phyloP scores from a whole-genome alignment of 495 filamentous ascomycete genomes.

The Trichoderma asperelloides region DNA sequence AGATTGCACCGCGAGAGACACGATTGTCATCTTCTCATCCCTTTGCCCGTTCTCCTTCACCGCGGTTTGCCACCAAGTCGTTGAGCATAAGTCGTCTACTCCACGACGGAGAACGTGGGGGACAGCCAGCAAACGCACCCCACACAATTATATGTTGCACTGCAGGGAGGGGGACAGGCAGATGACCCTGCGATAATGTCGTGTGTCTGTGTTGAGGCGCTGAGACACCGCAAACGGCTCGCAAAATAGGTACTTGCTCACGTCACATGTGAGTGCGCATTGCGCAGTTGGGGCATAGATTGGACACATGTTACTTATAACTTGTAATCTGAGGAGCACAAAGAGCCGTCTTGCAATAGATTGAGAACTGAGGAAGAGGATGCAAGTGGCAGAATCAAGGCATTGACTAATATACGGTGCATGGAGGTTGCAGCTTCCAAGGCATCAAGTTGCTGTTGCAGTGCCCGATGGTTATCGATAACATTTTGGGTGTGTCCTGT shows the following conservation, averaged over 20 bases:
- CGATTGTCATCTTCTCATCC: no score
- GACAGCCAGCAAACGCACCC: background rate
- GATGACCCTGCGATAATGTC: slow-evolving; percentile 1
- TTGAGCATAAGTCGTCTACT: background rate
- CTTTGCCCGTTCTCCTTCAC: no score
- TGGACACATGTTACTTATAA: no score
- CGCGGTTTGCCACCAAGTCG: no score
- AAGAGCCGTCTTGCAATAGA: background rate
- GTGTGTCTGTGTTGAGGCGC: background rate
- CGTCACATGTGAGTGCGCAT: no score
- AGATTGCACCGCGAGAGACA: no score
- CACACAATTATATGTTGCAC: slow-evolving; percentile 5
- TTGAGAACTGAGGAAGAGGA: background rate
- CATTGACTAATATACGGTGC: background rate
- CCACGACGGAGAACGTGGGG: background rate
- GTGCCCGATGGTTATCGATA: slow-evolving; percentile 2
- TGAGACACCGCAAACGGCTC: background rate
- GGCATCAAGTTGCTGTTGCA: background rate
- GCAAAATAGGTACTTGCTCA: background rate
- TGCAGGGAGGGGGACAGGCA: slow-evolving; percentile 2
- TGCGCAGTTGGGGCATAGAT: no score
- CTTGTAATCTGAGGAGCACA: background rate
- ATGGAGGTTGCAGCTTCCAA: background rate
- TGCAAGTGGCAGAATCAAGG: background rate
- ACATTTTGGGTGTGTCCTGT: background rate